Conservation (phyloP, 192 early-diverging fungal genomes). For the Mortierella hygrophila region DNA sequence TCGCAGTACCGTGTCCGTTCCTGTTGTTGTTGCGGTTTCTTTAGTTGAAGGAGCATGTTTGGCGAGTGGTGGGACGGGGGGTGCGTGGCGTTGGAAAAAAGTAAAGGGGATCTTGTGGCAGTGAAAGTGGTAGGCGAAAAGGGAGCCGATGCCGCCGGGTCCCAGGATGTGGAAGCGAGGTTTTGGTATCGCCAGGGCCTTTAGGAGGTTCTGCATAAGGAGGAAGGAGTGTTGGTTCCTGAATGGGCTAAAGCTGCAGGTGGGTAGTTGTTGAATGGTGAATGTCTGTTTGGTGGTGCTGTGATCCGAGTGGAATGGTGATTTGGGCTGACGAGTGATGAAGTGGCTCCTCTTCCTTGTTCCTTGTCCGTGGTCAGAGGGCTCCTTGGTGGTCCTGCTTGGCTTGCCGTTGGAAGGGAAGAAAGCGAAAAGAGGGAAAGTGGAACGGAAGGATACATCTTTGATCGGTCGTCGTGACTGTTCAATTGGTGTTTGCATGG, state of each 20-base stretch:
- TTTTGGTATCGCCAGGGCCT: background rate
- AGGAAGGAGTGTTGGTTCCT: background rate
- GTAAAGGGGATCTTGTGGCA: slow-evolving; percentile 64
- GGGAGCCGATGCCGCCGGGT: slow-evolving; percentile 77
- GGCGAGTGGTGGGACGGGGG: slow-evolving; percentile 41
- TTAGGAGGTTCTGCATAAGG: slow-evolving; percentile 7
- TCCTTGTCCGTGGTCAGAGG: too few species aligned
- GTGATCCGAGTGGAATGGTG: too few species aligned
- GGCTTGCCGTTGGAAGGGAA: too few species aligned
- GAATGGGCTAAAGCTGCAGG: background rate
- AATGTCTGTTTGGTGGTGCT: too few species aligned
- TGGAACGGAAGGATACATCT: too few species aligned
- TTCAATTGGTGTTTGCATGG: too few species aligned
- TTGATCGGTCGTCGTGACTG: too few species aligned
- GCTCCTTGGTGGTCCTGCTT: too few species aligned
- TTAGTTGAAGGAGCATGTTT: background rate
- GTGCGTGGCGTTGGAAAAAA: slow-evolving; percentile 67
- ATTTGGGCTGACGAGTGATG: too few species aligned
- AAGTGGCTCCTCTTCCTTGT: too few species aligned
- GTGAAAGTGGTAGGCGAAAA: slow-evolving; percentile 71
- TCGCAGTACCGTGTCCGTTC: background rate
- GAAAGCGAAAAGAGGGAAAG: too few species aligned
- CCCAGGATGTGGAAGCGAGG: slow-evolving; percentile 71
- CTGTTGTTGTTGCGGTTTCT: background rate
- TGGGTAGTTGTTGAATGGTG: background rate